phyloP scores from a whole-genome alignment of 345 rosid species.

The Rhizophora mangle region DNA sequence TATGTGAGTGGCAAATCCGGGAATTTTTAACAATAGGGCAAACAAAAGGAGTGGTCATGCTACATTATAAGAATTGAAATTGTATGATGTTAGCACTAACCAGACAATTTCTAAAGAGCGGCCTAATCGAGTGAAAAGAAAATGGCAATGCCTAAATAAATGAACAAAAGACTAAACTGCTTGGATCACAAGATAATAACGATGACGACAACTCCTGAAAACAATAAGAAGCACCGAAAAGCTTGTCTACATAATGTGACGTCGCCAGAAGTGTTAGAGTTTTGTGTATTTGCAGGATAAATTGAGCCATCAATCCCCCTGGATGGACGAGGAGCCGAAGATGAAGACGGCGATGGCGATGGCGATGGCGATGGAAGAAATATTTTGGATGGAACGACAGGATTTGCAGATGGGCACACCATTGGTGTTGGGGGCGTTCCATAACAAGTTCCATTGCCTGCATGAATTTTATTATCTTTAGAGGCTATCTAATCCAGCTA shows the following conservation, averaged over 20 bases:
- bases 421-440: constrained; percentile 1
- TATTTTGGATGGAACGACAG: background rate
- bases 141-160: no score
- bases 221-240: background rate
- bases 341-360: background rate
- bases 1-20: no score
- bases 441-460: background rate
- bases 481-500: no score
- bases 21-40: no score
- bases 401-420: constrained; percentile 5
- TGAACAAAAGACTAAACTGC: no score
- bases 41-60: no score
- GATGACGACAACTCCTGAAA: background rate
- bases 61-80: no score
- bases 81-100: no score
- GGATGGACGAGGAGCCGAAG: constrained; percentile 1
- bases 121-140: no score
- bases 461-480: constrained; percentile 5
- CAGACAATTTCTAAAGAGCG: no score
- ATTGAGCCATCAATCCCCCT: no score
- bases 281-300: background rate
- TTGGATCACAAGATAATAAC: background rate
- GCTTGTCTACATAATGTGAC: background rate
- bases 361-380: constrained; percentile 16
- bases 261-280: background rate